Evolutionary conservation across 73 alveolate genomes (phyloP).

Genomic region (Paramecium caudatum): DNA sequence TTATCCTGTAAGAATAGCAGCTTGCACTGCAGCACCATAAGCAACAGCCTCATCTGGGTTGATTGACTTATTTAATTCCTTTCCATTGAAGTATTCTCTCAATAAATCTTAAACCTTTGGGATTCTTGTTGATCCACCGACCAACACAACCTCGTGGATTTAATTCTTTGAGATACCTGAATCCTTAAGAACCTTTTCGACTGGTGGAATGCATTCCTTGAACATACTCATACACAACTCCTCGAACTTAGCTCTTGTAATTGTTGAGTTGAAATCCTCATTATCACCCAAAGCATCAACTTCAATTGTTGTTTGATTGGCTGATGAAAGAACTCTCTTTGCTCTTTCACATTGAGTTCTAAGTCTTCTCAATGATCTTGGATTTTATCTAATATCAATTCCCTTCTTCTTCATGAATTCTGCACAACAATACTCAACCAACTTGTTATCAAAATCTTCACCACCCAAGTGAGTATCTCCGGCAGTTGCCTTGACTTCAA

Average conservation of each 20-base stretch:
- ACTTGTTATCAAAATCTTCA: slow-evolving; percentile 93
- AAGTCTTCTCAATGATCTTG: slow-evolving; percentile 88
- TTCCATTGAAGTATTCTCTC: slow-evolving; percentile 95
- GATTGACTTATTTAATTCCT: slow-evolving; percentile 91
- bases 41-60: slow-evolving; percentile 90
- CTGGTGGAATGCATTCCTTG: slow-evolving; percentile 86
- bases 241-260: slow-evolving; percentile 96
- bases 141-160: slow-evolving; percentile 86
- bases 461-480: slow-evolving; percentile 97
- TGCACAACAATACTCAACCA: slow-evolving; percentile 83
- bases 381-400: slow-evolving; percentile 81
- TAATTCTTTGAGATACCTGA: slow-evolving; percentile 82
- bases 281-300: slow-evolving; percentile 94
- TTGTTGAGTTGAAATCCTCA: slow-evolving; percentile 87
- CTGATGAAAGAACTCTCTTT: slow-evolving; percentile 93
- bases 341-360: slow-evolving; percentile 90
- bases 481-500: slow-evolving; percentile 89
- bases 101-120: slow-evolving; percentile 96
- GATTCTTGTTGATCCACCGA: slow-evolving; percentile 93
- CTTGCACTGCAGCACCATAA: slow-evolving; percentile 88
- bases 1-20: slow-evolving; percentile 82
- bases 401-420: slow-evolving; percentile 81
- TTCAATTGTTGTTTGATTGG: slow-evolving; percentile 89
- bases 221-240: slow-evolving; percentile 88
- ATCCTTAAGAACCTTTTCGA: slow-evolving; percentile 86